Percentiles rank a stretch among this genome's conserved stretches.
Evolutionary conservation across 129 eudicot genomes (phyloP).

Genomic region (Helianthus tuberosus): DNA sequence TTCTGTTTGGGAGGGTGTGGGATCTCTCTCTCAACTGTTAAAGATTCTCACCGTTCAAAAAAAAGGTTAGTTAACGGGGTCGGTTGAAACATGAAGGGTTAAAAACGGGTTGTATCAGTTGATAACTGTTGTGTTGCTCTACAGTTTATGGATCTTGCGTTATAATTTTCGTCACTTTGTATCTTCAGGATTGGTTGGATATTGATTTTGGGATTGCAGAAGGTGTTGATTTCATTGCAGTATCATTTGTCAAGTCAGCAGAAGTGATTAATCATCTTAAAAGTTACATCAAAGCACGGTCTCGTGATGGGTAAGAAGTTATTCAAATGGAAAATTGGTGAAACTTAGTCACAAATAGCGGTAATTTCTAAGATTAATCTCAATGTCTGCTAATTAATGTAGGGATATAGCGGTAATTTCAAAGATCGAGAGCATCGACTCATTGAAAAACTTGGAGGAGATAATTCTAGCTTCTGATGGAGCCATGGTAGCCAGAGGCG

Average conservation of each 20-base stretch:
- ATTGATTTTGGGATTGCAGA: slow-evolving; percentile 94
- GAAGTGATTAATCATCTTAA: slow-evolving; percentile 88
- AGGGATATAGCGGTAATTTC: slow-evolving; percentile 89
- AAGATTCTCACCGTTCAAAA: too few relatives aligned
- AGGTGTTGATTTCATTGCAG: slow-evolving; percentile 96
- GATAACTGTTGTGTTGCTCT: not conserved
- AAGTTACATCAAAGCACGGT: slow-evolving; percentile 90
- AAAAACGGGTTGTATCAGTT: not conserved
- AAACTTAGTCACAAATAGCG: not conserved
- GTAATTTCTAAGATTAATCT: not conserved
- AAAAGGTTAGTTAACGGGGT: not conserved
- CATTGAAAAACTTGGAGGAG: slow-evolving; percentile 81
- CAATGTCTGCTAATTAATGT: slow-evolving; percentile 16
- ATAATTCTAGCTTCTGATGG: slow-evolving; percentile 94
- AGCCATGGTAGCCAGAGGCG: slow-evolving; percentile 98
- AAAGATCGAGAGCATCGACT: slow-evolving; percentile 92
- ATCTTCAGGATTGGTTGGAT: slow-evolving; percentile 91
- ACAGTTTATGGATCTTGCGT: not conserved
- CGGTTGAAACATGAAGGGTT: not conserved
- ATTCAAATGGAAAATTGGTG: not conserved
- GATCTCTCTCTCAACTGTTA: too few relatives aligned
- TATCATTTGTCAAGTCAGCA: slow-evolving; percentile 95
- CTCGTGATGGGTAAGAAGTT: slow-evolving; percentile 74
- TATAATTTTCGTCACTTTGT: not conserved
- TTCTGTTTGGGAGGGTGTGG: too few relatives aligned